Evolutionary conservation across 2,329 filamentous ascomycete species (phyloP).

Genomic region (Blastomyces emzantsi): DNA sequence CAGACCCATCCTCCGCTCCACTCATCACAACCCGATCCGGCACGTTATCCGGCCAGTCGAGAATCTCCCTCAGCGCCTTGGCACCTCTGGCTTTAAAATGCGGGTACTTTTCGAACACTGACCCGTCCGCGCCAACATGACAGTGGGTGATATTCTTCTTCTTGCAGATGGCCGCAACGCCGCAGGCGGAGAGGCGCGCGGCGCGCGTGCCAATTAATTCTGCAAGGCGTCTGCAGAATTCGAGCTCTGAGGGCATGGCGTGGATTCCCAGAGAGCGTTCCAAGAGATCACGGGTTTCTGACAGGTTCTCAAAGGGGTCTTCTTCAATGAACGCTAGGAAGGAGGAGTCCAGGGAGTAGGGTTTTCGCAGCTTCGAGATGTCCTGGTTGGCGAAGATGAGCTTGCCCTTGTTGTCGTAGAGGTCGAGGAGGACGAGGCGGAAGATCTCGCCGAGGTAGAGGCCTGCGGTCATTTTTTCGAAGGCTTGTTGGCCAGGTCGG

Average conservation of each 20-base stretch:
- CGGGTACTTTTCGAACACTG: conserved; percentile 98
- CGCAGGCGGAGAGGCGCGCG: conserved; percentile 85
- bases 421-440: conserved; percentile 73
- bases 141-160: conserved; percentile 85
- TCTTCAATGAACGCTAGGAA: conserved; percentile 92
- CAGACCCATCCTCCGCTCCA: conserved; percentile 88
- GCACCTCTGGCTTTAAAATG: conserved; percentile 94
- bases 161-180: conserved; percentile 90
- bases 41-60: conserved; percentile 81
- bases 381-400: conserved; percentile 80
- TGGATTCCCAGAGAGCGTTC: conserved; percentile 62
- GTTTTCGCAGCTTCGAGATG: conserved; percentile 66
- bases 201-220: conserved; percentile 93
- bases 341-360: conserved; percentile 84
- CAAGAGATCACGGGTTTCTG: conserved; percentile 79
- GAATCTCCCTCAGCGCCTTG: conserved; percentile 81
- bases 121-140: conserved; percentile 94
- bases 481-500: conserved; percentile 85
- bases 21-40: conserved; percentile 82
- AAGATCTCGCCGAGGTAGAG: conserved; percentile 93
- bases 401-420: conserved; percentile 66
- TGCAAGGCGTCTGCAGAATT: conserved; percentile 77
- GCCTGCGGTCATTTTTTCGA: conserved; percentile 97
- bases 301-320: conserved; percentile 91
- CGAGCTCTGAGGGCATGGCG: conserved; percentile 68